Evolutionary conservation across 768 basidiomycete species (phyloP), one percentile per base, ranked within the genome.

Genomic region (Auriscalpium vulgare): DNA sequence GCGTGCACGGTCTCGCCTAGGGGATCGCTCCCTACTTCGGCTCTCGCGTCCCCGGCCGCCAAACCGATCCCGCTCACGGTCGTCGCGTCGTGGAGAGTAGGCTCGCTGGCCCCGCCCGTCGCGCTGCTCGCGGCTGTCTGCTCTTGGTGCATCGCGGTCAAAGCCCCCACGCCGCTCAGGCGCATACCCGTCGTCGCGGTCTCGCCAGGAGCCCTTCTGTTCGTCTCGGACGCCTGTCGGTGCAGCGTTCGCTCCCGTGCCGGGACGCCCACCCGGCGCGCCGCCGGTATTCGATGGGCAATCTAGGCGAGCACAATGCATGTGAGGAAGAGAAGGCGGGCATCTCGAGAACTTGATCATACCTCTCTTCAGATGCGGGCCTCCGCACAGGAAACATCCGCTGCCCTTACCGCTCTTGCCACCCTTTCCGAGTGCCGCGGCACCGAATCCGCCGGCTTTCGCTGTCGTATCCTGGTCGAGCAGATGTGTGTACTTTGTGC

Each of bases 401-500:
- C 78, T 82, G 1, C 72, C 75, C 47, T 84, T 79, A 1, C 72
- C 72, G 21, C 76, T 73, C 50, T 71, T 78, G 7, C 84, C 84
- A 36, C 83, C 84, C 65, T 80, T 82, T 50, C 79, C 73, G 23
- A 80, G 67, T 1, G 73, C 80, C 5, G 65, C 64, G 8, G 83
- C 86, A 34, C 87, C 87, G 70, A 88, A 86, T 0, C 87, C 86
- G 35, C 83, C 86, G 49, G 66, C 73, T 11, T 68, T 58, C 21
- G 60, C 72, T 6, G 90, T 91, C 0, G 95, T 98, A 68, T 98
- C 95, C 75, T 98, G 91, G 65, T 95, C 95, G 38, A 92, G 72
- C 60, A 99, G 71, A 72, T 99, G 95, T 14, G 97, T 98, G 65
- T 98, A 98, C 74, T 99, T 95, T 35, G 91, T 93, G 47, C 88